Evolutionary conservation across 2,329 filamentous ascomycete species (phyloP).

Genomic region (Aspergillus nomiae): DNA sequence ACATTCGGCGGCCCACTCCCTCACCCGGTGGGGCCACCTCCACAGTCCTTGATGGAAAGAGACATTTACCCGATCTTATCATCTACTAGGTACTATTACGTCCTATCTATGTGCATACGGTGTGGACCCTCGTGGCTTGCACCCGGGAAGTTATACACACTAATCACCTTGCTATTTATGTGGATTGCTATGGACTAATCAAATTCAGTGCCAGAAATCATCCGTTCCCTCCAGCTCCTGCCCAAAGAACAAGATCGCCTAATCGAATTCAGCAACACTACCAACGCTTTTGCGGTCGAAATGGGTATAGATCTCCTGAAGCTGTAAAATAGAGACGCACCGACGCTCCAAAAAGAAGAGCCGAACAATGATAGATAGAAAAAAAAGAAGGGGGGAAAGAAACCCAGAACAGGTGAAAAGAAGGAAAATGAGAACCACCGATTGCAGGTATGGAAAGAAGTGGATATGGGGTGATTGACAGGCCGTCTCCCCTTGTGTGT

Average conservation of each 20-base stretch:
- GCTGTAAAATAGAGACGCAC: constrained; percentile 1
- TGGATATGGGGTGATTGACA: neutral
- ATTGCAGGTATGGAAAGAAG: constrained; percentile 8
- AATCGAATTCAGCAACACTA: constrained; percentile 1
- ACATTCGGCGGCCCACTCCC: neutral
- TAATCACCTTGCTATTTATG: neutral
- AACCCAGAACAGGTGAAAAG: constrained; percentile 6
- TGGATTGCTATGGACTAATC: neutral
- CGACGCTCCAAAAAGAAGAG: neutral
- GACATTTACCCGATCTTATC: neutral
- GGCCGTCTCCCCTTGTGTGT: constrained; percentile 4
- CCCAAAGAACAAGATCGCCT: neutral
- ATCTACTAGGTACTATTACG: neutral
- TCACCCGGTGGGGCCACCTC: neutral
- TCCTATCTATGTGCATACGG: too few relatives aligned
- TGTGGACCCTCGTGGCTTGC: neutral
- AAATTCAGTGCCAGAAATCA: neutral
- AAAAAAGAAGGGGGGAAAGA: neutral
- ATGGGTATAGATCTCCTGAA: constrained; percentile 15
- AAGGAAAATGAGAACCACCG: constrained; percentile 7
- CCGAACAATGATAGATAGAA: neutral
- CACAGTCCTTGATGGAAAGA: neutral
- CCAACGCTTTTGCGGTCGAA: constrained; percentile 14
- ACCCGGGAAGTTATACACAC: neutral
- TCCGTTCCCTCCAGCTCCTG: neutral